These are phyloP conservation scores for Scheffersomyces illinoinensis DNA, from an alignment of 1,139 yeast species.

Conservation along the genomic window DNA sequence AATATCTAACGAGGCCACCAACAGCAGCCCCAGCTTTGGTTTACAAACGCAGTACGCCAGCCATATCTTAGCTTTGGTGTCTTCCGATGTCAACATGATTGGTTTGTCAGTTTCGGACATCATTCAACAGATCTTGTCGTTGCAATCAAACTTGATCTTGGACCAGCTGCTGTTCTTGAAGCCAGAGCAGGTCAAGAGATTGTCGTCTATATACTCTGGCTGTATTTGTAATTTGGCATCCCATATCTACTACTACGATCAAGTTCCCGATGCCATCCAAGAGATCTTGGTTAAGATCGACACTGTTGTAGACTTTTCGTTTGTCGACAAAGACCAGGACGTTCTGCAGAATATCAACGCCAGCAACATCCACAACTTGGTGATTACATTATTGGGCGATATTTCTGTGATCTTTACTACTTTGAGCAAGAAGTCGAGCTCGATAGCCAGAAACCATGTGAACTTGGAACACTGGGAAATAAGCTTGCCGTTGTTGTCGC, in stretches of 20 bases:
- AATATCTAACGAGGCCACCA: constrained; percentile 19
- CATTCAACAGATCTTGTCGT: constrained; percentile 59
- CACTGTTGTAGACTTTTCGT: constrained; percentile 27
- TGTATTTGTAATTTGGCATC: constrained; percentile 65
- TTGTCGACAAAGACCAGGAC: constrained; percentile 13
- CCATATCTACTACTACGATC: constrained; percentile 78
- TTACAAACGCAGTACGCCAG: constrained; percentile 53
- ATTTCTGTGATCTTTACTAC: constrained; percentile 33
- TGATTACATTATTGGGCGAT: constrained; percentile 33
- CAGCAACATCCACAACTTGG: constrained; percentile 22
- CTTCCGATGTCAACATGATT: constrained; percentile 79
- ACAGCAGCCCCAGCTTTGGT: constrained; percentile 23
- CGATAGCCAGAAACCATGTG: constrained; percentile 42
- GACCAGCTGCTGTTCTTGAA: constrained; percentile 21
- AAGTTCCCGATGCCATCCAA: constrained; percentile 71
- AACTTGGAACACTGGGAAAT: constrained; percentile 47
- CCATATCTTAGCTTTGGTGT: constrained; percentile 65
- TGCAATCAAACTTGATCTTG: constrained; percentile 54
- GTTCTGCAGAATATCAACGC: constrained; percentile 13
- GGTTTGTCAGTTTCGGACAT: constrained; percentile 89
- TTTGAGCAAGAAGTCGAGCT: constrained; percentile 30
- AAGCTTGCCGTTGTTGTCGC: constrained; percentile 36
- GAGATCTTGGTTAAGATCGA: constrained; percentile 51
- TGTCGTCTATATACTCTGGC: constrained; percentile 36
- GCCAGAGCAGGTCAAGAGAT: constrained; percentile 22